Base-by-base conservation (phyloP, 2,329 filamentous ascomycete species). In the Onygena corvina region DNA sequence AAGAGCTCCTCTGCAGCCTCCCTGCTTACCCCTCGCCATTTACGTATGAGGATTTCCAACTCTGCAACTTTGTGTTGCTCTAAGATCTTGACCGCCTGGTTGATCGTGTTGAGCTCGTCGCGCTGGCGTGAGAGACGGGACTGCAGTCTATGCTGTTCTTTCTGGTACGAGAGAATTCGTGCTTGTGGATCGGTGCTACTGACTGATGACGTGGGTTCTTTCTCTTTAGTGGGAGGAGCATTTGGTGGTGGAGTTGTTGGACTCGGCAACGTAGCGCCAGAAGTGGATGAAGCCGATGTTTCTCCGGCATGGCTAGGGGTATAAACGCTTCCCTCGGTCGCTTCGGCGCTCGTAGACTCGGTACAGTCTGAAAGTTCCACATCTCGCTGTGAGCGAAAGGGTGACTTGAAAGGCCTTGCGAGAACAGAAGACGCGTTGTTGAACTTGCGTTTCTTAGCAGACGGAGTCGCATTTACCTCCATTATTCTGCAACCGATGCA, bases 391-490 rank as follows among this genome's bases (percentile, higher is more conserved):
- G 16, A 23, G 33, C 74, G 76, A 53, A 83, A 74, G 11, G 82
- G 83, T 40, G 83, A 86, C 56, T 81, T 80, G 68, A 87, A 87
- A 0, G 83, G 83, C 60, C 81, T 83, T 53, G 75, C 74, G 44
- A 86, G 74, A 4, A 75, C 75, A n/a, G 70, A 71, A 18, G 73
- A 66, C 33, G 76, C 73, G 38, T 74, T 68, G 51, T 81, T 73
- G 54, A 83, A 67, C 55, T 79, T 77, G 52, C 81, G 79, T 46
- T 80, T 76, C 68, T 85, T 85, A 50, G 18, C 35, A 8, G 31
- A 25, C 16, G 21, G 9, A 9, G 8, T 27, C 38, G n/a, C 1
- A n/a, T 27, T 8, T 3, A 7, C 14, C 11, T 27, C 38, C 38
- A 42, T 42, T 29, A 5, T 29, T n/a, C n/a, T n/a, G n/a, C n/a